Conservation (phyloP, 352 stramenopile genomes). For the Phytophthora pistaciae region DNA sequence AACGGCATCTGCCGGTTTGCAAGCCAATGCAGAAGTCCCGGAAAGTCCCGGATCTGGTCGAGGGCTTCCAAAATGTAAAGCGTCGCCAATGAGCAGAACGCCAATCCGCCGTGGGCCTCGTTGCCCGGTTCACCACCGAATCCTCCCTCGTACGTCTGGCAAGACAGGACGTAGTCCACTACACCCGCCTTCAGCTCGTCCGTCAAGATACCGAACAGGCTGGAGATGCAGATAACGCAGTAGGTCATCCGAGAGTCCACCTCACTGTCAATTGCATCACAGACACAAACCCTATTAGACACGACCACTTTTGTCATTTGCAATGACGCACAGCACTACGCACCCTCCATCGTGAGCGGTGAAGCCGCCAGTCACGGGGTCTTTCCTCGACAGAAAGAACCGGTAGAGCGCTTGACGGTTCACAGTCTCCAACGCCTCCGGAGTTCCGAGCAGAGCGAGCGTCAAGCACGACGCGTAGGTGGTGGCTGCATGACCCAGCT, state of each 20-base stretch:
- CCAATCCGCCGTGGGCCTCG: conserved; percentile 99
- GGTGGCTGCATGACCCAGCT: conserved; percentile 89
- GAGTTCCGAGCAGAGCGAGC: conserved; percentile 93
- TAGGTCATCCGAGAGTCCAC: conserved; percentile 98
- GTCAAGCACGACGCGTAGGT: conserved; percentile 97
- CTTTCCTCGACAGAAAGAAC: conserved; percentile 93
- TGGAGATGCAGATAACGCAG: conserved; percentile 95
- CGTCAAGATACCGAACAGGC: conserved; percentile 94
- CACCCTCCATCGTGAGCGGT: conserved; percentile 97
- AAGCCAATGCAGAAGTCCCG: conserved; percentile 90
- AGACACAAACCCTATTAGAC: not conserved
- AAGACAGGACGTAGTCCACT: conserved; percentile 85
- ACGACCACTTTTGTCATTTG: not conserved
- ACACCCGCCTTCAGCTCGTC: conserved; percentile 85
- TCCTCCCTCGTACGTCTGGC: conserved; percentile 98
- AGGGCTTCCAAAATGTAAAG: conserved; percentile 92
- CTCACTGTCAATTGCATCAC: conserved; percentile 65
- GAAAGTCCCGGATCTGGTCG: conserved; percentile 60
- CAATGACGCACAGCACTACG: conserved; percentile 5
- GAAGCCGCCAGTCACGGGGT: conserved; percentile 90
- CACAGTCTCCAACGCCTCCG: conserved; percentile 78
- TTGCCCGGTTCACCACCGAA: conserved; percentile 93
- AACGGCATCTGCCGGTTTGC: conserved; percentile 95
- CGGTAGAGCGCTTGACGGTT: conserved; percentile 85
- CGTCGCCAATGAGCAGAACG: conserved; percentile 96